These are phyloP conservation scores for Musa itinerans DNA, from an alignment of 176 grass and related monocot species.

Conservation along the genomic window DNA sequence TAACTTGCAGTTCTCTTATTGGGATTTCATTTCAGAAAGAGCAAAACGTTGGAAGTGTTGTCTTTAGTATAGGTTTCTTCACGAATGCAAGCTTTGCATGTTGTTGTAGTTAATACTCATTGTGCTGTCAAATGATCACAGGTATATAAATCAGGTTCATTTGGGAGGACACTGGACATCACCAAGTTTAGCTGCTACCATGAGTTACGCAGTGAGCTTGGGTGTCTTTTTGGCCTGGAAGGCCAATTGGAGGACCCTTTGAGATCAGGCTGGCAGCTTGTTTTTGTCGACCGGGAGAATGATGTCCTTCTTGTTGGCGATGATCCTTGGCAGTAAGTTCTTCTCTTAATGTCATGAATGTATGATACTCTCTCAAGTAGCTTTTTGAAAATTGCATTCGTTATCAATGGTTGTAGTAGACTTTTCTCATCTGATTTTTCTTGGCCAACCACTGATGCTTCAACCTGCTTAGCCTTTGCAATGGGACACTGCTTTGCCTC, in stretches of 20 bases:
- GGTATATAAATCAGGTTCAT: conserved; percentile 93
- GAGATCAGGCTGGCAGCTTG: conserved; percentile 99
- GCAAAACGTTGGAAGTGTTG: neutral
- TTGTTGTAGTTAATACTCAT: too few species aligned
- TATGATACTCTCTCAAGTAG: neutral
- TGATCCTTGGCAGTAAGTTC: conserved; percentile 91
- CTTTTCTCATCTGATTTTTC: too few species aligned
- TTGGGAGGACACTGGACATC: conserved; percentile 84
- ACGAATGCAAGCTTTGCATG: too few species aligned
- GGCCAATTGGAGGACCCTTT: conserved; percentile 92
- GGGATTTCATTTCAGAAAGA: neutral
- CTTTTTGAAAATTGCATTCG: too few species aligned
- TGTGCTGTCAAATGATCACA: conserved; percentile 21
- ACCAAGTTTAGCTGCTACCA: conserved; percentile 82
- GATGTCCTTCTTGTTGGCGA: conserved; percentile 94
- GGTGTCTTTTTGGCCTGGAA: conserved; percentile 80
- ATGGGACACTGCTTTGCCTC: neutral
- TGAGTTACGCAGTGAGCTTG: conserved; percentile 79
- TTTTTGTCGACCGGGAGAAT: conserved; percentile 94
- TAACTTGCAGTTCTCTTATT: neutral
- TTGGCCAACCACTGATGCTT: neutral
- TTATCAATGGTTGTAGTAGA: too few species aligned
- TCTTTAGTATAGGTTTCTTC: neutral
- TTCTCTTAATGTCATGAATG: neutral
- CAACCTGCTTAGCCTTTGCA: neutral